Evolutionary conservation across 2,329 filamentous ascomycete genomes (phyloP), one percentile per base, ranked within the genome.

Genomic region (Aspergillus neoniger): DNA sequence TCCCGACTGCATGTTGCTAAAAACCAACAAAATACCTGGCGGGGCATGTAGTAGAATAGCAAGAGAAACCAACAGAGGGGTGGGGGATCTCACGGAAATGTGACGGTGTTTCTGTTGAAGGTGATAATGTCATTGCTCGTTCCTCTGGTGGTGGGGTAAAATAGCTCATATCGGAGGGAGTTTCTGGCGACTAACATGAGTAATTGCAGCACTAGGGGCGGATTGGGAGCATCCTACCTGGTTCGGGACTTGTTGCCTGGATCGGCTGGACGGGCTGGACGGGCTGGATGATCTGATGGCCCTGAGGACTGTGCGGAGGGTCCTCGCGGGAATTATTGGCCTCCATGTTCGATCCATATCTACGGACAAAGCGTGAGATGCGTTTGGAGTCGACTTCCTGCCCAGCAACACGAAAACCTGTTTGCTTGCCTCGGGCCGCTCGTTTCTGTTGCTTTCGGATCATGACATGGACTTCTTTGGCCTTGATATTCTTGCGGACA

Each of bases 401-500:
- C 2, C 74, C 73, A 23, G 66, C 69, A 10, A 74, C 69, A 5
- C 74, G 71, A 52, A 76, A 76, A 8, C 72, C 73, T 4, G 73
- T 76, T 60, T 71, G 70, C 57, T 76, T 76, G 63, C 74, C 74
- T n/a, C 66, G 69, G 50, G 74, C 72, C 49, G 74, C 74, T 12
- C 74, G 74, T 58, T 75, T 75, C 56, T 74, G 68, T 59, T 76
- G 72, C 51, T 76, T 76, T 53, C 73, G 73, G 28, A 75, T 68
- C 73, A 76, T 75, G 43, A 76, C 57, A 43, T 75, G 71, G 41
- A 74, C 72, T 60, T 76, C 73, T 58, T 73, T 73, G 50, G 72
- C 71, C 63, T 76, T 76, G 64, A 76, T 75, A 53, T 76, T 76
- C 48, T 76, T 76, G 28, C 74, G 72, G 44, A 76, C 65, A 61